Evolutionary conservation across 305 asterid species (phyloP), one percentile per base, ranked within the genome.

Genomic region (Fraxinus ornus): DNA sequence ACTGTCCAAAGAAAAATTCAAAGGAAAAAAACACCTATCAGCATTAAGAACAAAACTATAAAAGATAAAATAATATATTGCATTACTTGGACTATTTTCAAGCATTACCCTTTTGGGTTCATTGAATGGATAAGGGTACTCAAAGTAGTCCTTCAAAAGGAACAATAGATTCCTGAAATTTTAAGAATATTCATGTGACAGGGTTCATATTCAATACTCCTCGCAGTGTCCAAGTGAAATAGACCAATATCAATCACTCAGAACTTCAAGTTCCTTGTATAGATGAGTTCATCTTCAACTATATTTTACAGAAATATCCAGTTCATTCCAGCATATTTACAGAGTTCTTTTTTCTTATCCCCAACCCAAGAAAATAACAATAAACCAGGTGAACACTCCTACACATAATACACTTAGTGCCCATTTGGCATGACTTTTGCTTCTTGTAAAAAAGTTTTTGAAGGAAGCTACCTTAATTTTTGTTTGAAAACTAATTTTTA

Each of bases 1-100:
- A 97, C 99, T 96, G 86, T 76, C 72, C 76, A 72, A 83, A 84
- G 80, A 76, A 81, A 37, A 13, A 78, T 6, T 15, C n/a, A 15
- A 30, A 79, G 47, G 81, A 30, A 79, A 21, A 2, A 78, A 79
- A 64, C 75, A 81, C 84, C 80, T 71, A 72, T 82, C 73, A 77
- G 81, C 75, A 44, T 78, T 15, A 49, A 19, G 76, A 71, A 44
- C 15, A 13, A 70, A 70, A 15, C 41, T 15, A 70, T 30, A 32
- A 32, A 70, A 30, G 37, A 9, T 28, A 66, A 5, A 70, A 26
- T 70, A 70, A 15, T 28, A 70, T 12, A 26, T 66, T 70, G 44
- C 33, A 70, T 28, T 28, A 70, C 41, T 28, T 15, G 41, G 22
- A 70, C 41, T 70, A 32, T 26, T 70, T 2, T 70, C 74, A 66